phyloP scores from a whole-genome alignment of 169 alveolate species.

The Plasmodium fragile region DNA sequence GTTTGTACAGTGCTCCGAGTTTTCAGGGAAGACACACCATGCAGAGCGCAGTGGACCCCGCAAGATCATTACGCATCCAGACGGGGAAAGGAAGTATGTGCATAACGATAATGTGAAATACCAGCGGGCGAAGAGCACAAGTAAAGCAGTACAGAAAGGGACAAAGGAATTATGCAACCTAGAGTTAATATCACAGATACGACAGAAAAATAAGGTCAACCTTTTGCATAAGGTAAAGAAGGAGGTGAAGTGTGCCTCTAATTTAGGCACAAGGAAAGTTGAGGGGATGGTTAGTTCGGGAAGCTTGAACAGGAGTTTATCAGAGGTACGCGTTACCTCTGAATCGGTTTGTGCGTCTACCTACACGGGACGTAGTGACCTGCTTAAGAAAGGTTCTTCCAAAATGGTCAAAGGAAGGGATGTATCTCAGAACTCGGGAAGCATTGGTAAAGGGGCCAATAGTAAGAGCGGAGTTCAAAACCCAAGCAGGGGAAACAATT shows the following conservation, averaged over 20 bases:
- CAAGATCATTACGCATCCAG: not conserved
- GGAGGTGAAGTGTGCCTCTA: not conserved
- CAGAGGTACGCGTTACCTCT: not conserved
- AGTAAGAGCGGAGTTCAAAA: not conserved
- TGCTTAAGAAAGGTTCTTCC: not conserved
- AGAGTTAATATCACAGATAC: conserved; percentile 19
- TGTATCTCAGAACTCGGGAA: not conserved
- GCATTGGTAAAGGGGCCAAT: not conserved
- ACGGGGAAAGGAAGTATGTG: not conserved
- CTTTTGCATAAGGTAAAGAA: not conserved
- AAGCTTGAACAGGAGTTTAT: not conserved
- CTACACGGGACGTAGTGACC: not conserved
- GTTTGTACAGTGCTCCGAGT: not conserved
- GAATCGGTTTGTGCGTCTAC: not conserved
- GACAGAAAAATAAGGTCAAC: not conserved
- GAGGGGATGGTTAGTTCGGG: not conserved
- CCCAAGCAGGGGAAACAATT: conserved; percentile 6
- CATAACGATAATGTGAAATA: not conserved
- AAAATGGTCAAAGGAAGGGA: not conserved
- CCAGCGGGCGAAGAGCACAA: not conserved
- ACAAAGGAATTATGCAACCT: conserved; percentile 2
- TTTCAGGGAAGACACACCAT: not conserved
- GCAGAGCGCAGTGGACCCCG: not conserved
- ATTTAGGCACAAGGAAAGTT: not conserved
- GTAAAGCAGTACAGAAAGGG: not conserved